Percentiles rank a stretch among this genome's conserved stretches.
These are phyloP conservation scores for Micractinium conductrix DNA, from an alignment of 139 green algal genomes.

Conservation along the genomic window DNA sequence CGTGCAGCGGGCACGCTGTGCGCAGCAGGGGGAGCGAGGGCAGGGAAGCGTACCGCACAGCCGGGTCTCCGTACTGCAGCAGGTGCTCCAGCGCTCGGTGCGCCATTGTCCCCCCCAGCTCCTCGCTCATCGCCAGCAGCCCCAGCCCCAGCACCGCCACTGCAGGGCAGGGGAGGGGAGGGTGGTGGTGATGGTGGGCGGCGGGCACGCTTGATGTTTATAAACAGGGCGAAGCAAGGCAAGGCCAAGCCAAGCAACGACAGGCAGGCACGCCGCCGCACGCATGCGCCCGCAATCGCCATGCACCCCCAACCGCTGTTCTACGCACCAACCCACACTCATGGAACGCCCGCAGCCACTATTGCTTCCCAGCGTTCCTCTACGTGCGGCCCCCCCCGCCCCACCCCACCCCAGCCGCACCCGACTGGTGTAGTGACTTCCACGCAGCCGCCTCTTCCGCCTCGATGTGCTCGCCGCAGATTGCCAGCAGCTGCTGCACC, in stretches of 20 bases:
- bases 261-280: background rate
- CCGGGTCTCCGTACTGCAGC: slow-evolving; percentile 88
- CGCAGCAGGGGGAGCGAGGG: background rate
- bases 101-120: slow-evolving; percentile 92
- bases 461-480: slow-evolving; percentile 91
- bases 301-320: no score
- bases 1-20: background rate
- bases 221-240: no score
- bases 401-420: no score
- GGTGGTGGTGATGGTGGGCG: no score
- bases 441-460: slow-evolving; percentile 51
- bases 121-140: slow-evolving; percentile 94
- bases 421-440: slow-evolving; percentile 81
- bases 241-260: no score
- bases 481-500: slow-evolving; percentile 91
- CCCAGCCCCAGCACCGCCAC: slow-evolving; percentile 92
- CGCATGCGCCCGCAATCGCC: no score
- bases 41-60: slow-evolving; percentile 36
- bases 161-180: background rate
- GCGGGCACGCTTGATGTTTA: no score
- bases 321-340: no score
- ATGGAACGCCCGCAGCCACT: no score
- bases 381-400: no score
- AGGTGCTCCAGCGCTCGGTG: slow-evolving; percentile 91
- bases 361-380: no score